A percentile compares a stretch with the other conserved stretches of the same genome.
Conservation (phyloP, 2,329 filamentous ascomycete genomes). For the Venturiaceae sp. region DNA sequence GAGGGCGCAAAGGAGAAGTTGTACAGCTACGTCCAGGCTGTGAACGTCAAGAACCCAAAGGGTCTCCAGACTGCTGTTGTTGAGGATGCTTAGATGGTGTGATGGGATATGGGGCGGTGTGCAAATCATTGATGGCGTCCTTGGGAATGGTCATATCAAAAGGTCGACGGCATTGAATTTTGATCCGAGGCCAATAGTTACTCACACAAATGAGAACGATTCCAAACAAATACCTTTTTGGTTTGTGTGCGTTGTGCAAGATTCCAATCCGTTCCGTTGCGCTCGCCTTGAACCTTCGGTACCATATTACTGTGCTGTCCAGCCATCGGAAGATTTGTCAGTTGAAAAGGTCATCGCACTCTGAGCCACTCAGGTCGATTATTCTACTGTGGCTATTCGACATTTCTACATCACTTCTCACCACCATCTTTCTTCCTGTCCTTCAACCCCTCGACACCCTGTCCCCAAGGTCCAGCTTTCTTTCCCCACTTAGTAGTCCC, state of each 20-base stretch:
- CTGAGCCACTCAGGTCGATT: no score
- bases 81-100: constrained; percentile 45
- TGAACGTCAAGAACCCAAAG: constrained; percentile 99
- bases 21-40: constrained; percentile 98
- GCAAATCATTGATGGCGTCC: neutral
- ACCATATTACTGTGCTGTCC: no score
- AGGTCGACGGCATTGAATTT: neutral
- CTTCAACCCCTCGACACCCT: constrained; percentile 36
- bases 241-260: no score
- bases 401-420: no score
- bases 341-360: no score
- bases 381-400: no score
- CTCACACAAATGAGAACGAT: neutral
- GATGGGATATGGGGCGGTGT: neutral
- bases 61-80: constrained; percentile 89
- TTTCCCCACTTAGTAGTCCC: constrained; percentile 43
- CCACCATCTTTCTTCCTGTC: constrained; percentile 28
- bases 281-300: no score
- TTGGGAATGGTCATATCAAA: neutral
- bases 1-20: constrained; percentile 99
- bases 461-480: constrained; percentile 42
- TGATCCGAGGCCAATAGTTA: neutral
- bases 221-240: neutral
- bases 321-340: no score
- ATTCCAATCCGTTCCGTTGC: no score